phyloP scores from a whole-genome alignment of 441 rosid species.

The Macaranga tanarius region DNA sequence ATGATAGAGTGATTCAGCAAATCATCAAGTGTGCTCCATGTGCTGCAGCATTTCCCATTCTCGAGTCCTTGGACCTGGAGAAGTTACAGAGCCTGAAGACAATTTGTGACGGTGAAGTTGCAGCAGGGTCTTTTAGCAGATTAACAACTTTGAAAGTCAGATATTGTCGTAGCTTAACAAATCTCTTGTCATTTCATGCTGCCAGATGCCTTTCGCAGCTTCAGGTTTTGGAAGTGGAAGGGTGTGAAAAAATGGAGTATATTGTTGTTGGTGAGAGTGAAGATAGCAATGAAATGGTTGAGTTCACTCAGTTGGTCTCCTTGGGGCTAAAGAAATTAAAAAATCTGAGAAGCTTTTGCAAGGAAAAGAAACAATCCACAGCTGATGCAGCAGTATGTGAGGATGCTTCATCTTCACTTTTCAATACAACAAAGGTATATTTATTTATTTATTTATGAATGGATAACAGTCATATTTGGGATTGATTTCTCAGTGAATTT shows the following conservation, averaged over 20 bases:
- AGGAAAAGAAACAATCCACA: no score
- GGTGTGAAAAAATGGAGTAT: not conserved
- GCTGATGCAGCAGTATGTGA: no score
- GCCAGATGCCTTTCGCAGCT: not conserved
- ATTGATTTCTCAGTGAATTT: no score
- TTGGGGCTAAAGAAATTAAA: no score
- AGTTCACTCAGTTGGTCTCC: slow-evolving; percentile 10
- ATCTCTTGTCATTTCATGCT: no score
- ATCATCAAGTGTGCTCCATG: not conserved
- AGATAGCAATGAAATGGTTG: not conserved
- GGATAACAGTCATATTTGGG: no score
- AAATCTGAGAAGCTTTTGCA: no score
- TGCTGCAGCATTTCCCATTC: not conserved
- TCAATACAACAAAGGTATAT: no score
- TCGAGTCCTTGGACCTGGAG: not conserved
- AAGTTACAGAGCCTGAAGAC: not conserved
- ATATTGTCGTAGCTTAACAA: no score
- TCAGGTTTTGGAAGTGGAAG: not conserved
- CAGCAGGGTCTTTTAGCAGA: not conserved
- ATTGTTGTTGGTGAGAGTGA: not conserved
- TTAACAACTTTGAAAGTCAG: no score
- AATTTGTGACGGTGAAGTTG: not conserved
- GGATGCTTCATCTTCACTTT: no score
- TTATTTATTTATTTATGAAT: no score
- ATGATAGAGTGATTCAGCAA: not conserved